Conservation (phyloP, 371 early-diverging fungal genomes). For the Syncephalastrum monosporum region DNA sequence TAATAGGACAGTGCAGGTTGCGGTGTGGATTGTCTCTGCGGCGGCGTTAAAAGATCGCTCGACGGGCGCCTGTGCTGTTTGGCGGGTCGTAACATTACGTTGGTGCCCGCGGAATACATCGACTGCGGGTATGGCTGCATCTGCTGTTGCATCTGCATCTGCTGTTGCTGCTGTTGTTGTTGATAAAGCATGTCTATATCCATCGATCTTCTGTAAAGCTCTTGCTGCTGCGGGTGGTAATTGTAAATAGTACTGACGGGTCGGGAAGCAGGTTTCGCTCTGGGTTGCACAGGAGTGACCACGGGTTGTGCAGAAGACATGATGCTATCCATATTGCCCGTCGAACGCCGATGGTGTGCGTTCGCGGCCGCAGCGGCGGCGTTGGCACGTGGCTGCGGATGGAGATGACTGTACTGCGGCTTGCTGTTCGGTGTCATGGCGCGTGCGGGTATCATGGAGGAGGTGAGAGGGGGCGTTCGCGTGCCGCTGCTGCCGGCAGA, state of each 20-base stretch:
- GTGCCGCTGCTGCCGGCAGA: slow-evolving; percentile 1
- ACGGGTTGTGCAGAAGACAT: neutral
- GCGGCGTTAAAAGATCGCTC: slow-evolving; percentile 30
- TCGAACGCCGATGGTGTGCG: neutral
- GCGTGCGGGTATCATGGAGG: neutral
- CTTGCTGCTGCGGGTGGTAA: too few relatives aligned
- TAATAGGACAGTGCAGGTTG: too few relatives aligned
- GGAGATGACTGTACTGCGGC: neutral
- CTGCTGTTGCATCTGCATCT: slow-evolving; percentile 27
- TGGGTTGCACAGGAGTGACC: slow-evolving; percentile 1
- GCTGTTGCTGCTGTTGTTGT: slow-evolving; percentile 22
- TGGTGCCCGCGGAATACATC: too few relatives aligned
- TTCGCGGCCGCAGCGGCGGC: too few relatives aligned
- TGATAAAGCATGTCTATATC: slow-evolving; percentile 38
- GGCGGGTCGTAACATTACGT: too few relatives aligned
- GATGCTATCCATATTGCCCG: slow-evolving; percentile 2
- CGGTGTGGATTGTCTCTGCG: slow-evolving; percentile 3
- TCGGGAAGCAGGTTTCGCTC: slow-evolving; percentile 18
- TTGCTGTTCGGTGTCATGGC: neutral
- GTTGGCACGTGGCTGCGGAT: neutral
- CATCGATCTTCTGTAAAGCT: slow-evolving; percentile 7
- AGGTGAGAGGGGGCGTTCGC: slow-evolving; percentile 1
- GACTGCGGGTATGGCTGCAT: slow-evolving; percentile 27
- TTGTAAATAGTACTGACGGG: slow-evolving; percentile 11
- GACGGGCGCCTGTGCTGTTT: slow-evolving; percentile 18